phyloP scores from a whole-genome alignment of 305 asterid species.

The Coffea humblotiana region DNA sequence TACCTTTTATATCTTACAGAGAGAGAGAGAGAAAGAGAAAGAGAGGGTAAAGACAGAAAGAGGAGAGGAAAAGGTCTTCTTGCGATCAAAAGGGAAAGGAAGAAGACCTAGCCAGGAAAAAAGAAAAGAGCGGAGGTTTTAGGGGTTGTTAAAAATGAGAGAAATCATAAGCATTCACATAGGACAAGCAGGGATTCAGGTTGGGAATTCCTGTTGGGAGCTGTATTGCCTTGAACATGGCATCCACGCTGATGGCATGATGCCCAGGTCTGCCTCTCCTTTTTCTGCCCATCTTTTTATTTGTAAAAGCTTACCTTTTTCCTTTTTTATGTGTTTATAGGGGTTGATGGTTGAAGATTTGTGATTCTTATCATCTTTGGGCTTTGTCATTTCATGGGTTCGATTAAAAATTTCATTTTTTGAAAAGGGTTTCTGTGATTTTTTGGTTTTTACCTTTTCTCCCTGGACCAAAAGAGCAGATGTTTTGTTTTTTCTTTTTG shows the following conservation, averaged over 20 bases:
- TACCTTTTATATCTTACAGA: not conserved
- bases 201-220: slow-evolving; percentile 52
- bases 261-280: slow-evolving; percentile 38
- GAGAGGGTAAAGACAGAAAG: not conserved
- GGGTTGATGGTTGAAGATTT: not conserved
- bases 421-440: not conserved
- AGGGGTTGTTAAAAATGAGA: slow-evolving; percentile 34
- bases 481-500: not conserved
- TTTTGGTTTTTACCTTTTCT: not conserved
- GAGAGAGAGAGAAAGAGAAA: not conserved
- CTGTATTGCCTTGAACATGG: slow-evolving; percentile 52
- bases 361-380: not conserved
- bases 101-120: not conserved
- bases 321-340: not conserved
- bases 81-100: not conserved
- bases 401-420: not conserved
- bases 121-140: slow-evolving; percentile 7
- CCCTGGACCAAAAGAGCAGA: not conserved
- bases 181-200: slow-evolving; percentile 55
- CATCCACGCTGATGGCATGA: slow-evolving; percentile 49
- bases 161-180: slow-evolving; percentile 52
- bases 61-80: not conserved
- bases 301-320: not conserved
- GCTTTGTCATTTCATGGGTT: not conserved
- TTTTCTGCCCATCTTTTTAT: not conserved